phyloP scores from a whole-genome alignment of 2,329 filamentous ascomycete species.

The Albophoma yamanashiensis region DNA sequence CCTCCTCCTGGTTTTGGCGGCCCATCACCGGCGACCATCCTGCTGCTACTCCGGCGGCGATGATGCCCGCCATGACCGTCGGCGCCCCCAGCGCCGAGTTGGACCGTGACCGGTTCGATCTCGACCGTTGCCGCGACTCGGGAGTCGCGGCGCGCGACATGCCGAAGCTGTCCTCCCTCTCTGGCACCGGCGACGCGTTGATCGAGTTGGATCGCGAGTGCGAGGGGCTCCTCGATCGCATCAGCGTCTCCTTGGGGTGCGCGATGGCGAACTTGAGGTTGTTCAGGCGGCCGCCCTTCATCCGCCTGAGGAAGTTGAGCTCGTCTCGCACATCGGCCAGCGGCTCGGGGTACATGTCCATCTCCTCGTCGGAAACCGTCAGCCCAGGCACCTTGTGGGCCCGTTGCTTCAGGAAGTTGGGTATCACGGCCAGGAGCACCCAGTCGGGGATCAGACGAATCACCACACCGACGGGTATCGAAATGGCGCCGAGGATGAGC shows the following conservation, averaged over 20 bases:
- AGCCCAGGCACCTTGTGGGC: conserved; percentile 38
- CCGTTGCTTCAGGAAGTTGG: conserved; percentile 40
- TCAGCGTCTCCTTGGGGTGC: conserved; percentile 62
- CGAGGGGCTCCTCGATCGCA: conserved; percentile 52
- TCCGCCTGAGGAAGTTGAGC: conserved; percentile 66
- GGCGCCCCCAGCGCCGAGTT: conserved; percentile 66
- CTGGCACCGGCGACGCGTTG: conserved; percentile 50
- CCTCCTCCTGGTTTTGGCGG: conserved; percentile 21
- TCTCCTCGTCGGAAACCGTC: conserved; percentile 57
- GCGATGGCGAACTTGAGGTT: conserved; percentile 69
- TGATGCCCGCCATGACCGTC: conserved; percentile 73
- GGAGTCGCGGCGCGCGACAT: conserved; percentile 38
- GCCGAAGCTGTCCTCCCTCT: conserved; percentile 40
- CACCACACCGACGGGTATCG: conserved; percentile 70
- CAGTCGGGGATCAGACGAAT: conserved; percentile 77
- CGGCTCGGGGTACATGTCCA: conserved; percentile 58
- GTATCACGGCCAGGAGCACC: conserved; percentile 42
- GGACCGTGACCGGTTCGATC: conserved; percentile 54
- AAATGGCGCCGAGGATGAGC: conserved; percentile 72
- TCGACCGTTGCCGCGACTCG: conserved; percentile 53
- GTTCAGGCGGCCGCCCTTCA: conserved; percentile 75
- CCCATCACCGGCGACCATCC: conserved; percentile 63
- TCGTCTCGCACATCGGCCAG: conserved; percentile 70
- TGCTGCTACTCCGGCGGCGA: conserved; percentile 65
- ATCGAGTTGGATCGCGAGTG: conserved; percentile 55